Evolutionary conservation across 768 basidiomycete genomes (phyloP).

Genomic region (Psilocybe cyanescens): DNA sequence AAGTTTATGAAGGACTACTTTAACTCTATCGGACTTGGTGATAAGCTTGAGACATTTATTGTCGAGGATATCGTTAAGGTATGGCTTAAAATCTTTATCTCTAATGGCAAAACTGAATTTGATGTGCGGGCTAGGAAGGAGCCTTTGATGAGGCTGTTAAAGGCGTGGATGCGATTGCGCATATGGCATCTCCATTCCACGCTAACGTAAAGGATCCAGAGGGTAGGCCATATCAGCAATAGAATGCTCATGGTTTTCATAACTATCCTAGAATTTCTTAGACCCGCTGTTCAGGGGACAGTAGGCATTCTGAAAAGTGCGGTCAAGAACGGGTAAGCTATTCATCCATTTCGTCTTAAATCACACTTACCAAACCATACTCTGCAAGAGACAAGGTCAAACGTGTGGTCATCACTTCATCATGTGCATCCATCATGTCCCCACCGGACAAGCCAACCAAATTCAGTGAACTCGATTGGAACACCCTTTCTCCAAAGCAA

Average conservation of each 20-base stretch:
- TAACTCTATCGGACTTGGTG: conserved; percentile 48
- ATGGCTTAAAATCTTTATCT: background rate
- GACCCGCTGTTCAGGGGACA: conserved; percentile 79
- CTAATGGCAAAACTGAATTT: background rate
- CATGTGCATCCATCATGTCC: conserved; percentile 50
- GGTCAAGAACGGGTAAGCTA: conserved; percentile 51
- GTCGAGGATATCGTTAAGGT: conserved; percentile 68
- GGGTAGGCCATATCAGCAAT: conserved; percentile 19
- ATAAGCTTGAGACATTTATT: conserved; percentile 63
- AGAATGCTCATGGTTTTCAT: too few relatives aligned
- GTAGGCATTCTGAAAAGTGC: conserved; percentile 64
- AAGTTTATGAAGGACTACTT: conserved; percentile 58
- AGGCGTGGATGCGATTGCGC: conserved; percentile 73
- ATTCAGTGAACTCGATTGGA: conserved; percentile 66
- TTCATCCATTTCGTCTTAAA: background rate
- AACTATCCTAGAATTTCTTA: conserved; percentile 52
- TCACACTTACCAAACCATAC: background rate
- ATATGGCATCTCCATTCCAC: conserved; percentile 69
- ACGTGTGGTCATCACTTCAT: conserved; percentile 73
- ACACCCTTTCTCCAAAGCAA: conserved; percentile 48
- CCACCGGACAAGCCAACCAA: conserved; percentile 26
- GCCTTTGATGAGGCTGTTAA: conserved; percentile 83
- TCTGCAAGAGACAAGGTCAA: conserved; percentile 48
- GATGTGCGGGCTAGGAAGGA: conserved; percentile 49
- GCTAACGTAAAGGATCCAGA: conserved; percentile 47